Evolutionary conservation across 768 basidiomycete species (phyloP).

Genomic region (Lactifluus echinatus): DNA sequence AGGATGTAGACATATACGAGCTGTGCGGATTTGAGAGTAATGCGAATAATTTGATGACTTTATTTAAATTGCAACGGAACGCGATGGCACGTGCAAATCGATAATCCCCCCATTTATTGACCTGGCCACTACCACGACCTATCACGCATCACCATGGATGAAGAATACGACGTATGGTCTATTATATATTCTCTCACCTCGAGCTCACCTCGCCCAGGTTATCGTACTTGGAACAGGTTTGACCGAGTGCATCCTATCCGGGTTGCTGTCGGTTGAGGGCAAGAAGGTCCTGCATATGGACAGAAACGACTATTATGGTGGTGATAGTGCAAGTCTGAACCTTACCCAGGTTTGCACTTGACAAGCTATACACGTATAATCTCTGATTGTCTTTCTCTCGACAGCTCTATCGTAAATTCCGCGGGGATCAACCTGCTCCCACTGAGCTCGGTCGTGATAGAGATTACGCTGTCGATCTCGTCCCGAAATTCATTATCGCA

Average conservation of each 20-base stretch:
- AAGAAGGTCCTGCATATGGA: conserved; percentile 99
- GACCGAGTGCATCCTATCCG: conserved; percentile 97
- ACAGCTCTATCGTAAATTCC: conserved; percentile 95
- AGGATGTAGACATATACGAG: not conserved
- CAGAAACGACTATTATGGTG: conserved; percentile 98
- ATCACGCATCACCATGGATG: conserved; percentile 78
- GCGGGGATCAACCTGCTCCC: conserved; percentile 65
- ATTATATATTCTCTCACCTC: not conserved
- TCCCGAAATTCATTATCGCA: conserved; percentile 99
- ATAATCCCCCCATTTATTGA: conserved; percentile 14
- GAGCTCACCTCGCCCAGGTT: conserved; percentile 40
- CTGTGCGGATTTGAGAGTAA: not conserved
- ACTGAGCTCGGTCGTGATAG: conserved; percentile 88
- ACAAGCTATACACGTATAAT: conserved; percentile 1
- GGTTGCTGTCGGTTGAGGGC: conserved; percentile 96
- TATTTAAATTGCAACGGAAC: not conserved
- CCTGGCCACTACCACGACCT: conserved; percentile 24
- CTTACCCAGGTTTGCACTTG: conserved; percentile 72
- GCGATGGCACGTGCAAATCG: conserved; percentile 12
- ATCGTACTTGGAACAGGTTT: conserved; percentile 93
- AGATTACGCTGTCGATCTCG: conserved; percentile 95
- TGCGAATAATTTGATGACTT: not conserved
- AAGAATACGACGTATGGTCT: conserved; percentile 84
- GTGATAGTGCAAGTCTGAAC: conserved; percentile 94
- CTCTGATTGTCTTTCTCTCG: conserved; percentile 12